These are phyloP conservation scores for Naegleria lovaniensis DNA, from an alignment of 208 protist species.

Conservation along the genomic window DNA sequence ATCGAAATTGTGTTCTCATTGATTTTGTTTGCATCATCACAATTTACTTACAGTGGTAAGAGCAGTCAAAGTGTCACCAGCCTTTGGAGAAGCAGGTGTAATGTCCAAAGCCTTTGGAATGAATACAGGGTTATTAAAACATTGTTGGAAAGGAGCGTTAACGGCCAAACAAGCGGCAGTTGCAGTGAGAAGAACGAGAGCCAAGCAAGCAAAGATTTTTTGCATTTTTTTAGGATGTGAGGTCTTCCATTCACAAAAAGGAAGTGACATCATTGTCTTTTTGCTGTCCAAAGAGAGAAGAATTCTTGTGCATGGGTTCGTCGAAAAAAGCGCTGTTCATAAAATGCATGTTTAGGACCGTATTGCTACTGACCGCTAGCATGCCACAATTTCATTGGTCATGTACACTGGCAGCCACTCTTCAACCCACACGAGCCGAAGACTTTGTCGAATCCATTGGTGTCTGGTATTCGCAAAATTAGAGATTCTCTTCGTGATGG, in stretches of 20 bases:
- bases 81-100: not conserved
- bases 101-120: not conserved
- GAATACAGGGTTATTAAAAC: not conserved
- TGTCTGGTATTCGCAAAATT: not conserved
- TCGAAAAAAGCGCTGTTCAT: too few species aligned
- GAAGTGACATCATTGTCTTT: too few species aligned
- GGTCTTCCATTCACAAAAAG: too few species aligned
- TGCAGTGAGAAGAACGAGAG: not conserved
- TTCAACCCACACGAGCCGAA: not conserved
- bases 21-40: not conserved
- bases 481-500: not conserved
- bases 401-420: not conserved
- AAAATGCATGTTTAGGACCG: too few species aligned
- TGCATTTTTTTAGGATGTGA: not conserved
- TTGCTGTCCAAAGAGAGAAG: too few species aligned
- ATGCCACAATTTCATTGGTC: too few species aligned
- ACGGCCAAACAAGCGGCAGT: not conserved
- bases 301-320: too few species aligned
- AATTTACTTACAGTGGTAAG: not conserved
- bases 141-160: not conserved
- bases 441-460: not conserved
- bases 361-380: too few species aligned
- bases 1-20: not conserved
- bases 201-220: not conserved
- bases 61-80: not conserved